phyloP scores from a whole-genome alignment of 768 basidiomycete species.

The Trametes sanguinea region DNA sequence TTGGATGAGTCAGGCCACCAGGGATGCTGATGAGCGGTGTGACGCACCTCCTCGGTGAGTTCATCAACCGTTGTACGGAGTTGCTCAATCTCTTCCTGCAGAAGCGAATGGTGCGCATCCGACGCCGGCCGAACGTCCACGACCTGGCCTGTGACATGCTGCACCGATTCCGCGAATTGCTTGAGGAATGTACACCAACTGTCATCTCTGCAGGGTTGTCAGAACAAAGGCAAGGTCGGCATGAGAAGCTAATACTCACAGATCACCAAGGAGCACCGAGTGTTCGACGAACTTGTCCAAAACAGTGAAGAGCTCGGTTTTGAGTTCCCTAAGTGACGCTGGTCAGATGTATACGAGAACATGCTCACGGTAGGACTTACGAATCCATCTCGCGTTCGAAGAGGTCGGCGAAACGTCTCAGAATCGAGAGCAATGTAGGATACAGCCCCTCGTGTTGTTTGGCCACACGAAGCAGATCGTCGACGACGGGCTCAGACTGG shows the following conservation, averaged over 20 bases:
- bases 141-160: slow-evolving; percentile 65
- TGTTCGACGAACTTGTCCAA: slow-evolving; percentile 69
- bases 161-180: slow-evolving; percentile 58
- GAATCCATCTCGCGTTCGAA: slow-evolving; percentile 59
- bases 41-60: slow-evolving; percentile 62
- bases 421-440: slow-evolving; percentile 58
- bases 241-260: slow-evolving; percentile 40
- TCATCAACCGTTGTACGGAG: slow-evolving; percentile 62
- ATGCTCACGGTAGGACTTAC: slow-evolving; percentile 43
- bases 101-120: slow-evolving; percentile 41
- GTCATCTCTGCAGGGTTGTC: slow-evolving; percentile 49
- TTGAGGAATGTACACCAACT: slow-evolving; percentile 66
- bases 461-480: slow-evolving; percentile 61
- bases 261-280: slow-evolving; percentile 56
- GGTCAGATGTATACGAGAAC: too few relatives aligned
- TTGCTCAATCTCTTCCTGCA: slow-evolving; percentile 62
- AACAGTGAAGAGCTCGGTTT: slow-evolving; percentile 58
- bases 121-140: slow-evolving; percentile 52
- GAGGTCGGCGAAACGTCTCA: slow-evolving; percentile 56
- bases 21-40: too few relatives aligned
- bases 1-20: background rate
- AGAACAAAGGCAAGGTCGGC: background rate
- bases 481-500: slow-evolving; percentile 56
- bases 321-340: slow-evolving; percentile 52
- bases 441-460: slow-evolving; percentile 65